Evolutionary conservation across 2,329 filamentous ascomycete species (phyloP), one percentile per base, ranked within the genome.

Genomic region (Xylaria sp.): DNA sequence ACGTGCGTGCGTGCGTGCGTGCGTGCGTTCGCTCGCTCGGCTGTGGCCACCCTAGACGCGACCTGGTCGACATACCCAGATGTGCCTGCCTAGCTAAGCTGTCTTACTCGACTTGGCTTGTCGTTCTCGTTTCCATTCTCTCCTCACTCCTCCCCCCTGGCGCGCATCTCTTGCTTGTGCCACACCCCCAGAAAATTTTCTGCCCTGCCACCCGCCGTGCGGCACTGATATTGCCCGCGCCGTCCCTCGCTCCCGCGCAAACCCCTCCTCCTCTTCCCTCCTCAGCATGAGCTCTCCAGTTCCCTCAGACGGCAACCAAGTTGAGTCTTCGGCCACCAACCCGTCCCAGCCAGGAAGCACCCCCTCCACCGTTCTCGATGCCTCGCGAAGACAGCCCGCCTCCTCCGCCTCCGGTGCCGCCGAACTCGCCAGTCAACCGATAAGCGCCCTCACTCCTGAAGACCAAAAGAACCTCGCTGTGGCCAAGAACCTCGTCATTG

Each of bases 391-490:
- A 88, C 83, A 89, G 86, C 81, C 88, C 88, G 66, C 87, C 88
- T 76, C 87, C 87, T 75, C 87, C 87, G 69, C 88, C 88, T 72
- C 87, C 87, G 71, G 85, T 86, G 78, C 87, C 87, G 76, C 87
- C 88, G 82, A 89, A 89, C 86, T 89, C 88, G 81, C 88, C 88
- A 76, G 87, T 89, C 86, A 86, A 86, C 88, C 90, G 88, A 84
- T 90, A 87, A 91, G 63, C 67, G 44, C 66, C 59, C 60, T 76
- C 69, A 58, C 67, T 54, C 71, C 72, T 41, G 74, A 77, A 59
- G 77, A 78, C 66, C 74, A 76, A 70, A 51, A 73, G 70, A 78
- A 76, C 70, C 75, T 78, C 37, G 67, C 70, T 55, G 72, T 64
- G 28, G 76, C 78, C 63, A 79, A 79, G 75, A 73, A 77, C 72